Percentiles rank a stretch among this genome's conserved stretches.
These are phyloP conservation scores for Fusarium illudens DNA, from an alignment of 2,329 filamentous ascomycete species.

Conservation along the genomic window DNA sequence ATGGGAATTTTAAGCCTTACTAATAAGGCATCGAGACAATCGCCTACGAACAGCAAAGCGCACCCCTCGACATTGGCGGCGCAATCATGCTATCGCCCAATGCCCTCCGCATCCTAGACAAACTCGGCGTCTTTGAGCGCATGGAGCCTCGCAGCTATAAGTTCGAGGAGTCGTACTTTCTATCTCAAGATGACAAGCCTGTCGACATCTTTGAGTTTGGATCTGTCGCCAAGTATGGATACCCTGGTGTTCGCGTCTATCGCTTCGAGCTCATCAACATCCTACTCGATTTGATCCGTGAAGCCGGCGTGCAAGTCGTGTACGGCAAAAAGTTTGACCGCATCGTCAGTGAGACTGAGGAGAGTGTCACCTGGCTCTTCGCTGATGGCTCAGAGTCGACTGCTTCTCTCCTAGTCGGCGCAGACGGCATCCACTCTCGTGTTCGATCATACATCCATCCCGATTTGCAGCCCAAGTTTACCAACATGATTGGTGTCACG, in stretches of 20 bases:
- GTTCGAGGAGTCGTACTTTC: slow-evolving; percentile 61
- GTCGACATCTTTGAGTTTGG: slow-evolving; percentile 60
- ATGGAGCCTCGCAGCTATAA: slow-evolving; percentile 57
- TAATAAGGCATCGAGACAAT: slow-evolving; percentile 58
- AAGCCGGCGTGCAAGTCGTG: slow-evolving; percentile 52
- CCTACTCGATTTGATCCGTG: slow-evolving; percentile 53
- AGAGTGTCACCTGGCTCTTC: slow-evolving; percentile 57
- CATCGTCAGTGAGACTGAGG: slow-evolving; percentile 51
- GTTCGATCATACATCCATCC: slow-evolving; percentile 62
- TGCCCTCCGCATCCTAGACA: slow-evolving; percentile 62
- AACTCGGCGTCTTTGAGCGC: slow-evolving; percentile 56
- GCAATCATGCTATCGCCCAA: slow-evolving; percentile 69
- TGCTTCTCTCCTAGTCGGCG: slow-evolving; percentile 60
- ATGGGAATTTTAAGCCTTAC: too few species aligned
- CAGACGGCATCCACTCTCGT: slow-evolving; percentile 67
- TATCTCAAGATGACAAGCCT: slow-evolving; percentile 44
- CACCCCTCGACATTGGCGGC: slow-evolving; percentile 58
- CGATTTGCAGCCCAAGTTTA: slow-evolving; percentile 58
- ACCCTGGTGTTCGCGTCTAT: slow-evolving; percentile 63
- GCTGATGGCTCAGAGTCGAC: slow-evolving; percentile 52
- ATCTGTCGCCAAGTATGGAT: slow-evolving; percentile 57
- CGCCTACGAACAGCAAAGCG: slow-evolving; percentile 60
- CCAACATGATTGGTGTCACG: slow-evolving; percentile 54
- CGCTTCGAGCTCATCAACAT: slow-evolving; percentile 60
- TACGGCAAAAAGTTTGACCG: slow-evolving; percentile 59